Evolutionary conservation across 2,329 filamentous ascomycete species (phyloP).

Genomic region (Lachnellula cervina): DNA sequence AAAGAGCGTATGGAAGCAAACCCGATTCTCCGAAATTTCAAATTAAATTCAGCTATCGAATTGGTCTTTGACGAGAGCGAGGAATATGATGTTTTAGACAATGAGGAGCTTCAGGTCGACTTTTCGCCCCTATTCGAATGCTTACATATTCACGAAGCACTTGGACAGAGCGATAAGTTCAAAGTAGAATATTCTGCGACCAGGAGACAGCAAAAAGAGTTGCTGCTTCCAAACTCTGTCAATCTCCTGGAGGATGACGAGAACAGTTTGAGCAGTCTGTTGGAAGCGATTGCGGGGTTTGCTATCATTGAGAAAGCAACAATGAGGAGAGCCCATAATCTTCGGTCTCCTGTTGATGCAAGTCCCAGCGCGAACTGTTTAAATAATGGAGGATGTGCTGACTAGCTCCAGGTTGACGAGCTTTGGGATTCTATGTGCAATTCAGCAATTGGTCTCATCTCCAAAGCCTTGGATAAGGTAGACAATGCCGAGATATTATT

Average conservation of each 20-base stretch:
- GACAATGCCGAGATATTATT: conserved; percentile 82
- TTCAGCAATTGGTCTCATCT: conserved; percentile 75
- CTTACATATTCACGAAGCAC: conserved; percentile 90
- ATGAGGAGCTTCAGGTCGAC: conserved; percentile 90
- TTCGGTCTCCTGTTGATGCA: conserved; percentile 79
- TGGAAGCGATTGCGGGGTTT: conserved; percentile 94
- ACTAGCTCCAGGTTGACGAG: conserved; percentile 72
- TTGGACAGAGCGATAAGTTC: conserved; percentile 90
- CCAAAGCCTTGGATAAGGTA: conserved; percentile 72
- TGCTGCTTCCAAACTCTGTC: conserved; percentile 73
- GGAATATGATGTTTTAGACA: conserved; percentile 92
- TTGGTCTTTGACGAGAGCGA: conserved; percentile 91
- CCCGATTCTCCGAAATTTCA: conserved; percentile 74
- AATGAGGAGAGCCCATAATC: conserved; percentile 76
- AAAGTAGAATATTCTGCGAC: conserved; percentile 88
- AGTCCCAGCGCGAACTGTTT: conserved; percentile 26
- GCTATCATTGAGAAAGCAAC: conserved; percentile 95
- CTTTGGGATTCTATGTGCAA: conserved; percentile 98
- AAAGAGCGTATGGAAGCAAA: conserved; percentile 76
- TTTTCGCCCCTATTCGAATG: conserved; percentile 94
- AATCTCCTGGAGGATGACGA: conserved; percentile 80
- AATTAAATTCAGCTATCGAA: conserved; percentile 92
- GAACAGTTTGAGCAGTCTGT: conserved; percentile 79
- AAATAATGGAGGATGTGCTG: conserved; percentile 4
- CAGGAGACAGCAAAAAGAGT: conserved; percentile 82